Evolutionary conservation across 345 rosid genomes (phyloP).

Genomic region (Nasturtium officinale): DNA sequence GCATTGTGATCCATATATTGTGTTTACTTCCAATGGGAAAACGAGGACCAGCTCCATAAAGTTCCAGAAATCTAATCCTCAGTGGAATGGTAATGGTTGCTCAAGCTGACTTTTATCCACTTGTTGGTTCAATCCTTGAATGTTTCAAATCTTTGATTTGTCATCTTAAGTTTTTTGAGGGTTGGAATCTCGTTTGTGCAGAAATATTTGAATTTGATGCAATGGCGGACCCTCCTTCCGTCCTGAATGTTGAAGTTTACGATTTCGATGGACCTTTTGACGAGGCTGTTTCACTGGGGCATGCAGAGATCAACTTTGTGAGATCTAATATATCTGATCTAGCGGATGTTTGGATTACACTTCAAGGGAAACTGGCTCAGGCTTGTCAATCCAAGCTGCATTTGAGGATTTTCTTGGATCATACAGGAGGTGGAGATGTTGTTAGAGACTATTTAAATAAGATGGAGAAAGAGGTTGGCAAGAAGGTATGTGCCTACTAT

Average conservation of each 20-base stretch:
- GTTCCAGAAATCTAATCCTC: slow-evolving; percentile 87
- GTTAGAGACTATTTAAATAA: slow-evolving; percentile 80
- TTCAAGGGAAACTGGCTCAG: slow-evolving; percentile 84
- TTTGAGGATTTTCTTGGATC: slow-evolving; percentile 83
- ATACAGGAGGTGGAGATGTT: slow-evolving; percentile 82
- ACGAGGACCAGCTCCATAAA: slow-evolving; percentile 90
- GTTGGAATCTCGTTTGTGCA: slow-evolving; percentile 49
- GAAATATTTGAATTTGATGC: slow-evolving; percentile 99
- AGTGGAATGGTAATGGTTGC: slow-evolving; percentile 77
- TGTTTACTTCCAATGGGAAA: slow-evolving; percentile 89
- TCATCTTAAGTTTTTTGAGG: slow-evolving; percentile 16
- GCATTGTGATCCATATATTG: slow-evolving; percentile 90
- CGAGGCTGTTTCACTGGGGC: slow-evolving; percentile 86
- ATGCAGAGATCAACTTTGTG: slow-evolving; percentile 82
- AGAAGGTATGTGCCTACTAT: slow-evolving; percentile 61
- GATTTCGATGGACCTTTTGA: slow-evolving; percentile 96
- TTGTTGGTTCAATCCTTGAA: slow-evolving; percentile 22
- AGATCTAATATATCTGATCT: slow-evolving; percentile 80
- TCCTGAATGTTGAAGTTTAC: slow-evolving; percentile 82
- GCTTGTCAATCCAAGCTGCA: slow-evolving; percentile 97
- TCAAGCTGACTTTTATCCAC: slow-evolving; percentile 6
- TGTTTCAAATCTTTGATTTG: slow-evolving; percentile 11
- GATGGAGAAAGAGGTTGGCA: slow-evolving; percentile 99
- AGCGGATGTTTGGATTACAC: slow-evolving; percentile 90
- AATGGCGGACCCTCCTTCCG: slow-evolving; percentile 96